Base-by-base conservation (phyloP, 2,329 filamentous ascomycete genomes). In the Anthostomella pinea region DNA sequence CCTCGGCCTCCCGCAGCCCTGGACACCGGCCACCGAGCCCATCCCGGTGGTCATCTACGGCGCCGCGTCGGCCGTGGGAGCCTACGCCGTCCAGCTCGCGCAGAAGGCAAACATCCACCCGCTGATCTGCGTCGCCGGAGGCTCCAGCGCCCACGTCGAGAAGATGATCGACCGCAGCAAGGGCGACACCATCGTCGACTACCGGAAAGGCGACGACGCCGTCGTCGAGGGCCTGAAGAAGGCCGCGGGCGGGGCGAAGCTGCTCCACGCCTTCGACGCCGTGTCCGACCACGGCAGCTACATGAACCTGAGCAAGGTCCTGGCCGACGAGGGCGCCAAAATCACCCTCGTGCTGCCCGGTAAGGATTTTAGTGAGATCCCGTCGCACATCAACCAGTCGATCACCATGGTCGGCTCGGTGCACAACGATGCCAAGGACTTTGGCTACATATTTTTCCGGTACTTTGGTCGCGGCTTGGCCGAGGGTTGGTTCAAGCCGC, bases 141-240 rank as follows among this genome's bases (percentile, higher is more conserved):
- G 65, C 3, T 73, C 72, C 5, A 57, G 57, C 7, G 49, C 66
- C 3, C 73, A 73, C 46, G 75, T 81, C 3, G 63, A 73, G 53
- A 56, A 50, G 0, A 58, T 80, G 20, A 68, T 82, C 36, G 71
- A 79, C 50, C 54, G 56, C 8, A 57, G 54, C 33, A 75, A 74
- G 50, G 77, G 78, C 24, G 79, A 83, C 49, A 59, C 64, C 1
- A 60, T 83, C 15, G 54, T 83, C 39, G 79, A 83, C 60, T 82
- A 83, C 57, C 74, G 79, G 17, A 53, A 64, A 1, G 79, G 78
- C 8, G 66, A 75, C 35, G 72, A 74, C 1, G 66, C 67, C 2
- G 64, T 81, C 5, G 62, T 75, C 0, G 47, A 57, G 36, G 57
- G 60, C 45, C 61, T 66, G 22, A 59, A 65, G 10, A 48, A 67